Base-by-base conservation (phyloP, 1,284 basidiomycete species). In the Inonotus hispidus region DNA sequence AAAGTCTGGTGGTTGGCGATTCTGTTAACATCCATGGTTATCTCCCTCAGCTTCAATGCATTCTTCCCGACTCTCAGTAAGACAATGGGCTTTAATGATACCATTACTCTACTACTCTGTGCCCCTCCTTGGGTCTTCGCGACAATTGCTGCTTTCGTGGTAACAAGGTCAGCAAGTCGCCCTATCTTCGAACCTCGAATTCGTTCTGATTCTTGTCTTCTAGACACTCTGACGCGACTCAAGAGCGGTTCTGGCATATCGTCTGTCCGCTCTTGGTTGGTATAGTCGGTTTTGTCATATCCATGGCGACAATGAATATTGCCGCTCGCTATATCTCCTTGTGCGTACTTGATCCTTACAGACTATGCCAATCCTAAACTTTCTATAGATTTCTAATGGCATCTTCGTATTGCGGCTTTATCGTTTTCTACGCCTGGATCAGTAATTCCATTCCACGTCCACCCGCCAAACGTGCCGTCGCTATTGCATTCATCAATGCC, bases 121-220 rank as follows among this genome's bases (percentile, higher is more conserved):
- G 88, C 87, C 10, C 90, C 91, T 37, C 90, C 90, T 2, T 93
- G 87, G 82, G 73, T 83, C 13, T 83, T 91, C 70, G 81, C 88
- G 1, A 82, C 83, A 3, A 71, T 84, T 23, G 75, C 82, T 16
- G 77, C 81, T 2, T 78, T 83, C 56, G 55, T 66, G 27, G 68
- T 81, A 39, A 79, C 82, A 1, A 76, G 78, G 83, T 83, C n/a
- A n/a, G n/a, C n/a, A 56, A 29, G 10, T 19, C 38, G 27, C n/a
- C 29, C 3, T n/a, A 47, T 43, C 56, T 50, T 47, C 38, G 10
- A 2, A 14, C 5, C 53, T 38, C 35, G 39, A 14, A 3, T 29
- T 16, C 55, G 60, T 39, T 63, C 64, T 13, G 63, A 71, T 63
- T 58, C 67, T 61, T 67, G 46, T 13, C 53, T 10, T 53, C 0